phyloP scores from a whole-genome alignment of 176 grass and related monocot species.

The Pharus latifolius region DNA sequence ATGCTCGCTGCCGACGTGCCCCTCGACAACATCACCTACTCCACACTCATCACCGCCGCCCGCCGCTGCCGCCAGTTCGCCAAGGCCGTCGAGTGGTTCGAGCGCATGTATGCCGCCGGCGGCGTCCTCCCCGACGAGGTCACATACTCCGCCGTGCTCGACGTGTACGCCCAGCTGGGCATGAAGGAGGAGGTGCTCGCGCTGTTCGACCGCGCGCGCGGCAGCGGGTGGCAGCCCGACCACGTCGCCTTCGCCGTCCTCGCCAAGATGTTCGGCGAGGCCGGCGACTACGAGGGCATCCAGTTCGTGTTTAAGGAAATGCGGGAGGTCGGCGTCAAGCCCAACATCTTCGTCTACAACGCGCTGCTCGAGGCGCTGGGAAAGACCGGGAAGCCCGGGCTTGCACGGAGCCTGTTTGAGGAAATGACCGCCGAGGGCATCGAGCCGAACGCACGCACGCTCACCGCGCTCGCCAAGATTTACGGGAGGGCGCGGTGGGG shows the following conservation, averaged over 20 bases:
- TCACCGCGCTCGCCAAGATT: constrained; percentile 76
- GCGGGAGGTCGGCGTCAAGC: constrained; percentile 39
- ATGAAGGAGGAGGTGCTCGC: constrained; percentile 65
- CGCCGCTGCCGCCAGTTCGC: constrained; percentile 62
- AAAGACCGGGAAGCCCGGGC: constrained; percentile 49
- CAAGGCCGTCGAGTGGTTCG: constrained; percentile 77
- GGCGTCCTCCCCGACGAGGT: constrained; percentile 78
- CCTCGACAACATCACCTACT: constrained; percentile 92
- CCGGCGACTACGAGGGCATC: constrained; percentile 76
- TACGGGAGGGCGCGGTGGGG: constrained; percentile 75
- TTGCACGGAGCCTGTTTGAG: constrained; percentile 73
- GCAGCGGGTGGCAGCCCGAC: constrained; percentile 70
- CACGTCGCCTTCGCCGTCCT: constrained; percentile 71
- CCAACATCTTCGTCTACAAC: constrained; percentile 95
- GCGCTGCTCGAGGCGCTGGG: constrained; percentile 70
- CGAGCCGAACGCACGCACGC: constrained; percentile 69
- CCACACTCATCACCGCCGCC: constrained; percentile 73
- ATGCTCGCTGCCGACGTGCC: constrained; percentile 48
- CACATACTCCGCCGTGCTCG: constrained; percentile 69
- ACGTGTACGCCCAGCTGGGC: constrained; percentile 62
- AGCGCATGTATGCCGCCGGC: constrained; percentile 54
- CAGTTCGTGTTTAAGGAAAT: constrained; percentile 67
- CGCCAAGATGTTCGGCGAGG: constrained; percentile 79
- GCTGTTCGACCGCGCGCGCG: constrained; percentile 68
- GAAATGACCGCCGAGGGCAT: constrained; percentile 61